These are phyloP conservation scores for Lentinus brumalis DNA, from an alignment of 768 basidiomycete genomes.

Conservation along the genomic window DNA sequence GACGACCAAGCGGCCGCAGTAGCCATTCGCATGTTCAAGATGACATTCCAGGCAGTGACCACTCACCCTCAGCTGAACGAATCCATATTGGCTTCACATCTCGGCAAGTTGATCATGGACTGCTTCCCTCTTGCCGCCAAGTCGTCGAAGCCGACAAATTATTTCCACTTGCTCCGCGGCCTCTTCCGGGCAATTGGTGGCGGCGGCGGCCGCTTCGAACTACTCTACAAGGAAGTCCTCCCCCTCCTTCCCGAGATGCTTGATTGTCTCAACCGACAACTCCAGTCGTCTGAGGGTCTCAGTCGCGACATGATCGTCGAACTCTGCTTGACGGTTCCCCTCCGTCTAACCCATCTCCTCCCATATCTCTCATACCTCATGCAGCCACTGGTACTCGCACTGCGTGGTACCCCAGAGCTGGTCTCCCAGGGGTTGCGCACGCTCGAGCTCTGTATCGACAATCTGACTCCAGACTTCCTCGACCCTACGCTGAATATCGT, in stretches of 20 bases:
- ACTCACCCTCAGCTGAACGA: conserved; percentile 77
- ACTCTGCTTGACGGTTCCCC: conserved; percentile 93
- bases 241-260: conserved; percentile 97
- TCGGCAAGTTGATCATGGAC: conserved; percentile 92
- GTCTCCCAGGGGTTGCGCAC: conserved; percentile 95
- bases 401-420: conserved; percentile 85
- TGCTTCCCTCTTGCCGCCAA: conserved; percentile 94
- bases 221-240: conserved; percentile 93
- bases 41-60: conserved; percentile 89
- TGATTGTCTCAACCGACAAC: conserved; percentile 89
- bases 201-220: conserved; percentile 89
- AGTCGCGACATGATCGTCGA: conserved; percentile 94
- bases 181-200: conserved; percentile 94
- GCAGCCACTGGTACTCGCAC: conserved; percentile 91
- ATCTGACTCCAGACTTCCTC: conserved; percentile 95
- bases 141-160: conserved; percentile 86
- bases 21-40: conserved; percentile 91
- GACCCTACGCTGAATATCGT: conserved; percentile 95
- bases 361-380: conserved; percentile 95
- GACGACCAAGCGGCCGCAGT: conserved; percentile 81
- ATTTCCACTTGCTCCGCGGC: conserved; percentile 88
- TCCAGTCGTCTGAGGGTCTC: conserved; percentile 80
- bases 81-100: conserved; percentile 88
- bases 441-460: conserved; percentile 98
- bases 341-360: conserved; percentile 92